Base-by-base conservation (phyloP, 2,329 filamentous ascomycete genomes). In the Fusarium sp. region DNA sequence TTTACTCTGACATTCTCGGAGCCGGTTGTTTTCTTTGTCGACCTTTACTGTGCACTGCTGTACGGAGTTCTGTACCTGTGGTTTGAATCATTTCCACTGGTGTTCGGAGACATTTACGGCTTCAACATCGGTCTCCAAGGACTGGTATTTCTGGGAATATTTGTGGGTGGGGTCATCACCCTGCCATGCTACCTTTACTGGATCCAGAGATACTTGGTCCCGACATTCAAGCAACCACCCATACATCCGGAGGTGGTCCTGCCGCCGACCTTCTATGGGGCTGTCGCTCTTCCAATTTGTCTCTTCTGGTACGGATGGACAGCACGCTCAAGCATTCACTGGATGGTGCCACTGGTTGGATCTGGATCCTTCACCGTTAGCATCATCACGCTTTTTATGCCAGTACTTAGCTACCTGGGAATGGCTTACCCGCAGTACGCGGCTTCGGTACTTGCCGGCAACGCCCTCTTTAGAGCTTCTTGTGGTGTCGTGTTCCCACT, bases 111-210 rank as follows among this genome's bases (percentile, higher is more conserved):
- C 2, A 70, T 69, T 3, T 76, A 76, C 28, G 64, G 68, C 1
- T 74, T 93, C 77, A 85, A 82, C 16, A 77, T 90, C 4, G 91
- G 87, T 72, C 86, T 92, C 68, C 83, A 85, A 13, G 91, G 91
- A 1, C 63, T 70, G 11, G 69, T 62, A 1, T 73, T 70, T 18
- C 58, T 73, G 0, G 62, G 68, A 2, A 71, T 71, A 4, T n/a
- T 72, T 11, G 50, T 67, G 15, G 59, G 44, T 5, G 57, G 55
- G 1, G 31, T 68, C 11, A n/a, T 72, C 23, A 55, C 54, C 12
- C 9, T 68, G 1, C 59, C 66, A 0, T 58, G 46, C 0, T 72
- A 60, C 2, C 31, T 66, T 1, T 66, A 56, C 31, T 72, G 61
- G n/a, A 56, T 67, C 13, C 48, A 55, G 10, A 56, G 39, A 11